Evolutionary conservation across 2,329 filamentous ascomycete genomes (phyloP).

Genomic region (Didymella glomerata): DNA sequence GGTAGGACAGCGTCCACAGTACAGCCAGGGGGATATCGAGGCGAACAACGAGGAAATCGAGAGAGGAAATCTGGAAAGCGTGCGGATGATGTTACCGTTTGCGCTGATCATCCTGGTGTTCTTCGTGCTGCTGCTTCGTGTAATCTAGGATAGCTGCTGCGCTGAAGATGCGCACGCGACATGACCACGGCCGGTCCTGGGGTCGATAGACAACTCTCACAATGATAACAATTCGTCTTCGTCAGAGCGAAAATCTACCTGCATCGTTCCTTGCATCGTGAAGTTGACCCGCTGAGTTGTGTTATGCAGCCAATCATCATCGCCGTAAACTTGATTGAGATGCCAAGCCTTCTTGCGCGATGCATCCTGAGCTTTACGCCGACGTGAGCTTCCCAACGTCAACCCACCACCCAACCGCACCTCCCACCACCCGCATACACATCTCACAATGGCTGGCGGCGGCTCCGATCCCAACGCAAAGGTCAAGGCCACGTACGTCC

Average conservation of each 20-base stretch:
- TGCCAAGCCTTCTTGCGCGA: neutral
- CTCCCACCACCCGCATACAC: slow-evolving; percentile 23
- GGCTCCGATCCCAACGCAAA: slow-evolving; percentile 37
- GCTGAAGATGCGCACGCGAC: slow-evolving; percentile 6
- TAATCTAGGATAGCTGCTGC: neutral
- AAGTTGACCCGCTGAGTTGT: neutral
- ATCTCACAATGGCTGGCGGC: slow-evolving; percentile 44
- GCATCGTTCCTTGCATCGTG: neutral
- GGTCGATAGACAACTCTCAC: neutral
- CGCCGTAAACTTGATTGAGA: neutral
- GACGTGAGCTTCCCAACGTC: slow-evolving; percentile 30
- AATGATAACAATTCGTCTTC: neutral
- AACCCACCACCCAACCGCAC: slow-evolving; percentile 32
- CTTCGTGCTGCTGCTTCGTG: slow-evolving; percentile 56
- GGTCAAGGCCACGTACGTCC: slow-evolving; percentile 43
- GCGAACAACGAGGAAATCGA: slow-evolving; percentile 31
- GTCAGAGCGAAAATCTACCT: no score
- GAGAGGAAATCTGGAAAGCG: slow-evolving; percentile 51
- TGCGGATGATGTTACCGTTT: slow-evolving; percentile 67
- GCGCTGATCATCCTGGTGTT: slow-evolving; percentile 63
- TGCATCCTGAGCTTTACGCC: neutral
- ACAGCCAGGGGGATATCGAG: slow-evolving; percentile 28
- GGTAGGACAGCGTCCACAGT: slow-evolving; percentile 24
- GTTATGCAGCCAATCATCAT: neutral
- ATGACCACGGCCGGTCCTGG: neutral